Evolutionary conservation across 2,329 filamentous ascomycete genomes (phyloP).

Genomic region (Epichloe typhina): DNA sequence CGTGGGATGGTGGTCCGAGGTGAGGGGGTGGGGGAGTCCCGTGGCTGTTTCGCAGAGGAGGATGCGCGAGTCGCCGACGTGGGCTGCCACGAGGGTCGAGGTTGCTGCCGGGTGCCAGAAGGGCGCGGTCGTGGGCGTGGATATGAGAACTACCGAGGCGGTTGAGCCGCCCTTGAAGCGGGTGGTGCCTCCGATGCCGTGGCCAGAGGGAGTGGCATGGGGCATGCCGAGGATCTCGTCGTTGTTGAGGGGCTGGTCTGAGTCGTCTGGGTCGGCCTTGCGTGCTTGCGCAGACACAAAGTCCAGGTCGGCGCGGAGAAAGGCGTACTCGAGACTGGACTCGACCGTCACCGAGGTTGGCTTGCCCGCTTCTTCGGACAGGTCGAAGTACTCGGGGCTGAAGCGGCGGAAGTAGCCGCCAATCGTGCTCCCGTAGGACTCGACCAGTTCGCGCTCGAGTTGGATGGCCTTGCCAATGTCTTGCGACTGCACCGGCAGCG

Average conservation of each 20-base stretch:
- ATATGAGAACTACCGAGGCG: conserved; percentile 78
- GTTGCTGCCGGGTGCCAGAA: conserved; percentile 90
- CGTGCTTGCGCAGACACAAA: conserved; percentile 82
- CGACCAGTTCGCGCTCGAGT: conserved; percentile 58
- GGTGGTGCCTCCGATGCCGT: conserved; percentile 56
- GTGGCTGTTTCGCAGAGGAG: conserved; percentile 78
- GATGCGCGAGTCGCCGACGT: conserved; percentile 88
- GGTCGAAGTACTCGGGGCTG: conserved; percentile 60
- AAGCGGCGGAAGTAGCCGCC: conserved; percentile 94
- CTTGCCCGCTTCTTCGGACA: conserved; percentile 19
- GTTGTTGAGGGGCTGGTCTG: conserved; percentile 69
- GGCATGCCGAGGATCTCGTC: conserved; percentile 66
- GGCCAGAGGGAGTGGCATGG: conserved; percentile 38
- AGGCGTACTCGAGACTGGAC: conserved; percentile 78
- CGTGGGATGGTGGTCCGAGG: conserved; percentile 86
- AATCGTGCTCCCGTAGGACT: conserved; percentile 69
- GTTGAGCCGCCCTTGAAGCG: conserved; percentile 93
- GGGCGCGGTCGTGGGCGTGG: conserved; percentile 77
- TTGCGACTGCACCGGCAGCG: conserved; percentile 36
- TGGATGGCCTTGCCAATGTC: conserved; percentile 49
- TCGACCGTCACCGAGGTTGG: conserved; percentile 48
- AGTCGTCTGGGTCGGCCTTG: conserved; percentile 63
- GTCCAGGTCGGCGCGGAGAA: conserved; percentile 85
- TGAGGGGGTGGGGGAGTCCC: conserved; percentile 74
- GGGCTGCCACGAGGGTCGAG: conserved; percentile 71